Conservation (phyloP, 345 rosid species). For the Dipteronia sinensis region DNA sequence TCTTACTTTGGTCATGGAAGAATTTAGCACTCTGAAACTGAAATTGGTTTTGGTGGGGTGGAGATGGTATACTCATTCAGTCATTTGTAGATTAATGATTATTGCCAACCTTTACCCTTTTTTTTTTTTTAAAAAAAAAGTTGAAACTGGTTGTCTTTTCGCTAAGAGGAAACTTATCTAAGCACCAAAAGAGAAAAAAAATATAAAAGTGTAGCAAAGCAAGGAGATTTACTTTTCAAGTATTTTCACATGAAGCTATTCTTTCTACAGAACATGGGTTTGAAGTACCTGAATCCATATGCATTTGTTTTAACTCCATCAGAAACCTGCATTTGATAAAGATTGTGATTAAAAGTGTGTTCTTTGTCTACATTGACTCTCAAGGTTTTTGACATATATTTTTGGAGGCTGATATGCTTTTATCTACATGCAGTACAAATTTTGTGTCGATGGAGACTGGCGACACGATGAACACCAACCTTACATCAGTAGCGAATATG, state of each 20-base stretch:
- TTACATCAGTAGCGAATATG: conserved; percentile 44
- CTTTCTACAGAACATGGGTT: background rate
- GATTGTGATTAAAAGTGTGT: background rate
- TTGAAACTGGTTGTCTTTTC: background rate
- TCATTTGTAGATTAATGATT: background rate
- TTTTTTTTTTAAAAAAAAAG: background rate
- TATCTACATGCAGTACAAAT: conserved; percentile 56
- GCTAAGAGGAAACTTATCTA: background rate
- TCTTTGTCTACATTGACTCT: background rate
- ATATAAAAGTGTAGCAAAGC: background rate
- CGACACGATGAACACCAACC: conserved; percentile 62
- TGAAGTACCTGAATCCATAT: background rate
- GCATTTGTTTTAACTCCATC: background rate
- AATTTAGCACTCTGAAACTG: background rate
- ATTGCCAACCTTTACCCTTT: background rate
- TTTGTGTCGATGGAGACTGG: conserved; percentile 75
- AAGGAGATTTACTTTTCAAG: background rate
- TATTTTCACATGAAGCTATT: background rate
- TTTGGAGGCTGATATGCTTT: conserved; percentile 12
- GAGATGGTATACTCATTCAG: background rate
- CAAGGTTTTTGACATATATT: background rate
- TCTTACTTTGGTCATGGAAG: background rate
- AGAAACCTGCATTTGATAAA: background rate
- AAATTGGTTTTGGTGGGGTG: background rate
- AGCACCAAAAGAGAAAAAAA: background rate